Base-by-base conservation (phyloP, 129 eudicot species). In the Chrysanthemum lavandulifolium region DNA sequence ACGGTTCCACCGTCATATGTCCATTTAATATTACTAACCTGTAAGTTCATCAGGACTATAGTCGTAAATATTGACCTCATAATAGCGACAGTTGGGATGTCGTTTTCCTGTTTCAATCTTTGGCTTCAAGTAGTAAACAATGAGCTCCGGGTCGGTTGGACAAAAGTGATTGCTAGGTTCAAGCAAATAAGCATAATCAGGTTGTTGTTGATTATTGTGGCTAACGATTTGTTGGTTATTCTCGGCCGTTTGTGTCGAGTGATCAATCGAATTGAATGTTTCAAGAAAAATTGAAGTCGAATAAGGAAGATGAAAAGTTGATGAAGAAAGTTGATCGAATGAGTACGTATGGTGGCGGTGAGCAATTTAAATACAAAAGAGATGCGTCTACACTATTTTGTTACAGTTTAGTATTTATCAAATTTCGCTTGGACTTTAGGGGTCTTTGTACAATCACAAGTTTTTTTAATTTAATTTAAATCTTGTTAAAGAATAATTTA, bases 11-110 rank as follows among this genome's bases (percentile, higher is more conserved):
- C 2, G 2, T 1, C 29, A 27, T 33, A 64, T 11, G n/a, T n/a
- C n/a, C n/a, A n/a, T n/a, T n/a, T n/a, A n/a, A n/a, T n/a, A n/a
- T n/a, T n/a, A n/a, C n/a, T n/a, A n/a, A n/a, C n/a, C n/a, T n/a
- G n/a, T n/a, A n/a, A 77, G 74, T 31, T 52, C 10, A 11, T 60
- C 10, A 4, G 81, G 81, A 8, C 61, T 13, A 15, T 51, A 13
- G 12, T 61, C 21, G 71, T 77, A 77, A 18, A 77, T 29, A 13
- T 69, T 6, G 10, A 69, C 74, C 8, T 77, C 71, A 15, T 69
- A 43, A 4, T 69, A 10, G 40, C 70, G 48, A 61, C 60, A 49
- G 0, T 18, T 59, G 2, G 81, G 81, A 6, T 16, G 54, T 10
- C 25, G 25, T 23, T 11, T 15, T 61, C 51, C 15, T 29, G 19